These are phyloP conservation scores for Pyrenochaeta sp. DNA, from an alignment of 2,329 filamentous ascomycete genomes.

Conservation along the genomic window DNA sequence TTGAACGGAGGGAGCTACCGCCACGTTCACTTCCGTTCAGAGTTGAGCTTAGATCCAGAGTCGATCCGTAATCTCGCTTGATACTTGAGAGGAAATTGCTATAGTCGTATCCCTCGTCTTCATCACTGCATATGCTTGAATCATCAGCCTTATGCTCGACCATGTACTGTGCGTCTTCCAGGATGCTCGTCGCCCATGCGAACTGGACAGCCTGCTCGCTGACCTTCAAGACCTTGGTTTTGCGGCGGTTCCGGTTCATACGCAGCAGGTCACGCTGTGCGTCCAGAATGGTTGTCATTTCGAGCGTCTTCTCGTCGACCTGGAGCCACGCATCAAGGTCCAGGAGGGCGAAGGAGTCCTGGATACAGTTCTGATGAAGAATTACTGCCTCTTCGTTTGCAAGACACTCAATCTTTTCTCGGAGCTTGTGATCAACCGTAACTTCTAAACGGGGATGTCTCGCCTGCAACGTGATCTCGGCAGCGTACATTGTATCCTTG, in stretches of 20 bases:
- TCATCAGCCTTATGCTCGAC: not conserved
- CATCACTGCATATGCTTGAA: not conserved
- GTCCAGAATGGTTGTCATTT: constrained; percentile 18
- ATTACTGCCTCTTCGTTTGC: constrained; percentile 9
- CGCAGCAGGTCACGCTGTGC: constrained; percentile 19
- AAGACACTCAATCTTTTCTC: not conserved
- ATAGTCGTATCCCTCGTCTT: constrained; percentile 22
- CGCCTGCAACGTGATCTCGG: constrained; percentile 1
- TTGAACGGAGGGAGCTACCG: not conserved
- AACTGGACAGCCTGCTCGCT: constrained; percentile 1
- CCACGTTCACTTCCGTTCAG: not conserved
- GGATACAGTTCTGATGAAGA: constrained; percentile 9
- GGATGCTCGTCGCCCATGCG: constrained; percentile 25
- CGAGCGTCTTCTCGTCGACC: constrained; percentile 3
- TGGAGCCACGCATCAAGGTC: constrained; percentile 17
- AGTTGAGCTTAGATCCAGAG: constrained; percentile 1
- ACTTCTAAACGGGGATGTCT: not conserved
- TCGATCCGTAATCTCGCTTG: constrained; percentile 8
- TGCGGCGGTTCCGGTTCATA: constrained; percentile 12
- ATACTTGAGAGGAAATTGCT: constrained; percentile 24
- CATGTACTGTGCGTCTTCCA: constrained; percentile 9
- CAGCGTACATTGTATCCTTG: constrained; percentile 7
- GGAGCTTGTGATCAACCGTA: not conserved
- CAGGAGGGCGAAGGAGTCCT: not conserved
- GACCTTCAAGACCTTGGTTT: constrained; percentile 6